Evolutionary conservation across 768 basidiomycete species (phyloP), one percentile per base, ranked within the genome.

Genomic region (Boletus reticulatus): DNA sequence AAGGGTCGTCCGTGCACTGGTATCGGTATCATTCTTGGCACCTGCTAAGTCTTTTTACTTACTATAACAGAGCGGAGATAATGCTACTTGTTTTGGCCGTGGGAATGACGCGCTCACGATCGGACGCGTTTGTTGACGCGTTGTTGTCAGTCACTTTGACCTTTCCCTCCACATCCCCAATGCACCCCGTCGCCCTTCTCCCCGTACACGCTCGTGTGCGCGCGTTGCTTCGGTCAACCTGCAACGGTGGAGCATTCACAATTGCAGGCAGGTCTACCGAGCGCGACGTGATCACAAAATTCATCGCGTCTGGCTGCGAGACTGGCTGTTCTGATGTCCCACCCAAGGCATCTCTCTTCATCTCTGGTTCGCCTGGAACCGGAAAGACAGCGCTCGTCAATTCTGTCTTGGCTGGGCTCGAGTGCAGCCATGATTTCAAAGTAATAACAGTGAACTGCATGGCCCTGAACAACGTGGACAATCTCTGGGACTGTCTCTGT

Each of bases 291-390:
- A 84, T 93, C 64, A 68, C 74, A 19, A 67, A 76, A 12, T 94
- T 92, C 72, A 67, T 92, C 61, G 64, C 73, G 20, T 74, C 79
- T 6, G 87, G 88, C 65, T 65, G 83, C 22, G 67, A 72, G 29
- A 54, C 69, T 43, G 63, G 67, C 19, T 24, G 32, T 27, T 17
- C 51, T 17, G 31, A 43, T 20, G 63, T 62, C 24, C 56, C 57
- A 5, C 50, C 57, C 22, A 65, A 72, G 27, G 76, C 82, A 11
- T 79, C 82, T 42, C 77, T 96, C 55, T 98, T 95, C 70, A 86
- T 98, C 50, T 95, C 94, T 10, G 96, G 96, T 10, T 84, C 92
- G 2, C 94, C 94, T 4, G 96, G 95, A 1, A 93, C 92, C 4
- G 93, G 93, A 19, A 95, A 96, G 75, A 95, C 92, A 2, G 93